A percentile compares a stretch with the other conserved stretches of the same genome.
Conservation (phyloP, 306 rosid species). For the Ammopiptanthus mongolicus region DNA sequence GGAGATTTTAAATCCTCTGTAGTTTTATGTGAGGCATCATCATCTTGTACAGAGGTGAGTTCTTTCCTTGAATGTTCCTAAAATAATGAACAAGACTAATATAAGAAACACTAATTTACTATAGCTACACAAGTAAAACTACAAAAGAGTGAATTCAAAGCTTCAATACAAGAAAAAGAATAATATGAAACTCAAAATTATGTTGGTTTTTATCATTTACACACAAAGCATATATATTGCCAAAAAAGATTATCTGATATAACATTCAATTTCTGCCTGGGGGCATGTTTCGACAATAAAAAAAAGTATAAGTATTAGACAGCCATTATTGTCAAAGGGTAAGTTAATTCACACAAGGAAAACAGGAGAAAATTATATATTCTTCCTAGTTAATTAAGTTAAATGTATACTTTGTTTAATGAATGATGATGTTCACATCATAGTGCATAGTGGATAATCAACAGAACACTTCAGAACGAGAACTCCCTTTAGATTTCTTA, state of each 20-base stretch:
- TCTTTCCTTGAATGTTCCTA: conserved; percentile 57
- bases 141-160: conserved; percentile 1
- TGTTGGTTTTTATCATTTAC: background rate
- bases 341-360: background rate
- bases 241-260: background rate
- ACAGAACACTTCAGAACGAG: background rate
- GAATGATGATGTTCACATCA: conserved; percentile 1
- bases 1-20: conserved; percentile 44
- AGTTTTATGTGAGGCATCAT: conserved; percentile 30
- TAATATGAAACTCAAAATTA: background rate
- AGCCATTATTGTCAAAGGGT: background rate
- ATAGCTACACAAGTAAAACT: background rate
- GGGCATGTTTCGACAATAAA: background rate
- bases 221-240: background rate
- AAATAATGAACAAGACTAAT: conserved; percentile 18
- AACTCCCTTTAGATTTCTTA: background rate
- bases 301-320: background rate
- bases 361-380: background rate
- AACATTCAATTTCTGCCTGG: background rate
- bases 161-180: background rate
- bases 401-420: background rate
- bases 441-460: background rate
- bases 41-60: conserved; percentile 29
- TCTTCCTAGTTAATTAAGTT: background rate
- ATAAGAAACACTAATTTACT: conserved; percentile 14